Percentiles rank a stretch among this genome's conserved stretches.
Conservation (phyloP, 139 green algal genomes). For the Coelastrella sp. region DNA sequence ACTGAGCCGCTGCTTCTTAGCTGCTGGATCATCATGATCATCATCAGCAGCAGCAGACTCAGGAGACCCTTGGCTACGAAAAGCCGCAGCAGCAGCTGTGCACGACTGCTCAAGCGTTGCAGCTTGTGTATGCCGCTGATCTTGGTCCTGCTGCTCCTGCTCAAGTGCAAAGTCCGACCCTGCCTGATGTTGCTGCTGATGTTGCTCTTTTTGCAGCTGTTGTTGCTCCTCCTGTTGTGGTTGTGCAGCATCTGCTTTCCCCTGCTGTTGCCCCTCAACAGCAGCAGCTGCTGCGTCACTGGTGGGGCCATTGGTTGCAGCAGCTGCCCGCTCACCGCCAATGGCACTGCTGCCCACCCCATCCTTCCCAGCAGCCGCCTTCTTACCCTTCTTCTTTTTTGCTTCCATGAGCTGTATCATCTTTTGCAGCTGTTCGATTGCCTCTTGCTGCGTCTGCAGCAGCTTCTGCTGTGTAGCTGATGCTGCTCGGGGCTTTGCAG, state of each 20-base stretch:
- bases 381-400: neutral
- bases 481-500: neutral
- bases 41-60: neutral
- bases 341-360: neutral
- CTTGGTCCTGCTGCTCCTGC: neutral
- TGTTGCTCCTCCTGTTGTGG: neutral
- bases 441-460: conserved; percentile 20
- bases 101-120: neutral
- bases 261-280: neutral
- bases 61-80: neutral
- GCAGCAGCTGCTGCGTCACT: neutral
- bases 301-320: neutral
- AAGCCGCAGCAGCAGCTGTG: neutral
- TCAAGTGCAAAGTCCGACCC: neutral
- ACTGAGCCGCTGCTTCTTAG: neutral
- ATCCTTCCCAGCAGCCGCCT: neutral
- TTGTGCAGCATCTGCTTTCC: neutral
- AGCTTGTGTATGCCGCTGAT: no score
- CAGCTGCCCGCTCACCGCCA: neutral
- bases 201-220: no score
- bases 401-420: conserved; percentile 21
- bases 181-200: no score
- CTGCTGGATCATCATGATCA: neutral
- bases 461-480: conserved; percentile 6
- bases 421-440: neutral